Percentiles rank a stretch among this genome's conserved stretches.
Evolutionary conservation across 2,329 filamentous ascomycete genomes (phyloP).

Genomic region (Neonectria coccinea): DNA sequence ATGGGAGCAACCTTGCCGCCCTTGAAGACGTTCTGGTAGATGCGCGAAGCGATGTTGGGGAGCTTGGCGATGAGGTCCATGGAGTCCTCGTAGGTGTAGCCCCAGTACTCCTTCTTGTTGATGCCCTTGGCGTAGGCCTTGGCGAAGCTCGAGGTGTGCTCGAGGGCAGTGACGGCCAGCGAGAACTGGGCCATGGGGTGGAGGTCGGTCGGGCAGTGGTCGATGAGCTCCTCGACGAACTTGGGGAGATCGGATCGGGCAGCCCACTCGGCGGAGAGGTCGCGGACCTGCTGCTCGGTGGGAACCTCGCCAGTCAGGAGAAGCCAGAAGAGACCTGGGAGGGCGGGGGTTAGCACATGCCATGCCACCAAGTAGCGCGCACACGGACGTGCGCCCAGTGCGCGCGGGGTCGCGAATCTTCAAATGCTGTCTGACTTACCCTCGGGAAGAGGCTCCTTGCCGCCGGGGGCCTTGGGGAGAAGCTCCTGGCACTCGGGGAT

Average conservation of each 20-base stretch:
- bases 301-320: slow-evolving; percentile 98
- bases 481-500: slow-evolving; percentile 99
- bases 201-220: slow-evolving; percentile 98
- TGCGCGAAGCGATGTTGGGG: slow-evolving; percentile 95
- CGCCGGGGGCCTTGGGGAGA: slow-evolving; percentile 96
- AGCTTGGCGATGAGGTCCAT: slow-evolving; percentile 99
- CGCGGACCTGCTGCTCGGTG: slow-evolving; percentile 96
- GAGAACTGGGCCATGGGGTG: slow-evolving; percentile 99
- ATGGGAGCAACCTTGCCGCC: slow-evolving; percentile 96
- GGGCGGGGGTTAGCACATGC: slow-evolving; percentile 31
- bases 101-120: slow-evolving; percentile 99
- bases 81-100: slow-evolving; percentile 98
- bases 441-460: slow-evolving; percentile 96
- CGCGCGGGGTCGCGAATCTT: slow-evolving; percentile 21
- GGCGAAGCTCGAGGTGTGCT: slow-evolving; percentile 97
- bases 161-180: slow-evolving; percentile 94
- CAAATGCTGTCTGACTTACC: slow-evolving; percentile 60
- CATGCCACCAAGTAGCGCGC: slow-evolving; percentile 6
- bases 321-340: slow-evolving; percentile 95
- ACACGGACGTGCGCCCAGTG: slow-evolving; percentile 8
- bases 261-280: slow-evolving; percentile 98
- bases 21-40: slow-evolving; percentile 99
- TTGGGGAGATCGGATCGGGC: slow-evolving; percentile 96
- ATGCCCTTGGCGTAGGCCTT: slow-evolving; percentile 99
- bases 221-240: slow-evolving; percentile 99